Evolutionary conservation across 495 filamentous ascomycete species (phyloP).

Genomic region (Podospora conica): DNA sequence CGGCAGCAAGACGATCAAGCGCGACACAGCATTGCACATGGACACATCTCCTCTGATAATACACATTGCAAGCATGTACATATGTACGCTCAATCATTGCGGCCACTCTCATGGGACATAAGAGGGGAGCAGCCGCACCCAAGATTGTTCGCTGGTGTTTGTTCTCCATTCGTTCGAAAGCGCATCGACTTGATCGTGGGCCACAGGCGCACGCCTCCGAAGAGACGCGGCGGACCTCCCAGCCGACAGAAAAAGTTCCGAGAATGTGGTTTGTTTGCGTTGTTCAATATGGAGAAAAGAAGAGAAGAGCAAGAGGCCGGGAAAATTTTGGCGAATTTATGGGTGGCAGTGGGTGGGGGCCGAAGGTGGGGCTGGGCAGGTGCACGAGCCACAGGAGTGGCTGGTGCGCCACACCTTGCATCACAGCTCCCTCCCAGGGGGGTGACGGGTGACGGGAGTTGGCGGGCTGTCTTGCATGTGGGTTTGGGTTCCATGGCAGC

Average conservation of each 20-base stretch:
- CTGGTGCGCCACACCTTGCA: not conserved
- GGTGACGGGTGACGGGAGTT: not conserved
- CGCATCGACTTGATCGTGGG: conserved; percentile 42
- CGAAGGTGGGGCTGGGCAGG: not conserved
- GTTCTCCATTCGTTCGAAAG: conserved; percentile 50
- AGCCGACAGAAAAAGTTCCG: conserved; percentile 38
- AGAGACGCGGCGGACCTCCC: conserved; percentile 32
- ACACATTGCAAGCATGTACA: not conserved
- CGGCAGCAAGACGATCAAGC: not conserved
- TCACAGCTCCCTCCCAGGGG: not conserved
- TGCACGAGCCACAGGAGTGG: not conserved
- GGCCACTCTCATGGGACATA: conserved; percentile 40
- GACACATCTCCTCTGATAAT: not conserved
- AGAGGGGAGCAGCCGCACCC: conserved; percentile 49
- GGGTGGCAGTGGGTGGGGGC: conserved; percentile 3
- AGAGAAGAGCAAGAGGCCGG: conserved; percentile 22
- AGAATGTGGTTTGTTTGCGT: conserved; percentile 49
- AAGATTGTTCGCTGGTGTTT: conserved; percentile 47
- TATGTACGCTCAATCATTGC: conserved; percentile 54
- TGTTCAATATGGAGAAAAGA: conserved; percentile 41
- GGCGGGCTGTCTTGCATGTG: not conserved
- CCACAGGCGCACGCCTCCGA: conserved; percentile 18
- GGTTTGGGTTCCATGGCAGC: not conserved
- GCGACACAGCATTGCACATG: not conserved
- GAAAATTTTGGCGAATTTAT: conserved; percentile 19